These are phyloP conservation scores for Podila verticillata DNA, from an alignment of 192 early-diverging fungal genomes.

Conservation along the genomic window DNA sequence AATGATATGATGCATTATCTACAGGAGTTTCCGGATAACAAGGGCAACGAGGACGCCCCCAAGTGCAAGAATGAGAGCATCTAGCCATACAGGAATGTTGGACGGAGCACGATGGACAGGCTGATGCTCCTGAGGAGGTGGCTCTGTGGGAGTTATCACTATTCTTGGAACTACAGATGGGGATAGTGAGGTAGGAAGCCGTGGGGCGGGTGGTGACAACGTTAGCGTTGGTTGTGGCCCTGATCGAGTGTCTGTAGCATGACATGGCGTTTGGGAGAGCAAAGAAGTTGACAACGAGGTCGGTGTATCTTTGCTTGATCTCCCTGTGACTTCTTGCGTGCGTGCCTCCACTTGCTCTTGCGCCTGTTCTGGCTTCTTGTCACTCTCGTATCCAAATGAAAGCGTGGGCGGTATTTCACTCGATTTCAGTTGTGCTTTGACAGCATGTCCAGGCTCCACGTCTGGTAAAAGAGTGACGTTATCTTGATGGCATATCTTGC, in stretches of 20 bases:
- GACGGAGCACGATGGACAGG: background rate
- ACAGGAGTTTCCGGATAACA: conserved; percentile 32
- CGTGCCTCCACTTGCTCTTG: background rate
- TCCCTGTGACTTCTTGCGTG: background rate
- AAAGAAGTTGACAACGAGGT: no score
- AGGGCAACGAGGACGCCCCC: conserved; percentile 30
- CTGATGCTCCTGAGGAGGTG: no score
- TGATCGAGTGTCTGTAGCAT: no score
- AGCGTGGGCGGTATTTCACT: conserved; percentile 40
- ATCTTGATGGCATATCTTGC: conserved; percentile 35
- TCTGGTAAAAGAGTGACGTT: conserved; percentile 51
- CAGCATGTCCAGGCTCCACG: conserved; percentile 35
- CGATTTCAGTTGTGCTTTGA: conserved; percentile 35
- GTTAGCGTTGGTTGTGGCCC: no score
- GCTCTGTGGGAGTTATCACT: no score
- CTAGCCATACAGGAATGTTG: conserved; percentile 43
- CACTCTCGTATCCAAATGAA: conserved; percentile 44
- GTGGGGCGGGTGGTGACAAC: no score
- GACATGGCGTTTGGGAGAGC: no score
- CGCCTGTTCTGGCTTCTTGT: conserved; percentile 24
- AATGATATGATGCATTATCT: no score
- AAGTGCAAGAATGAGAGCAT: conserved; percentile 42
- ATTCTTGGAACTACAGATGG: no score
- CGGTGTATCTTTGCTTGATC: background rate
- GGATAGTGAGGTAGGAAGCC: no score